These are phyloP conservation scores for Pouteria glomerata DNA, from an alignment of 148 eudicot genomes.

Conservation along the genomic window DNA sequence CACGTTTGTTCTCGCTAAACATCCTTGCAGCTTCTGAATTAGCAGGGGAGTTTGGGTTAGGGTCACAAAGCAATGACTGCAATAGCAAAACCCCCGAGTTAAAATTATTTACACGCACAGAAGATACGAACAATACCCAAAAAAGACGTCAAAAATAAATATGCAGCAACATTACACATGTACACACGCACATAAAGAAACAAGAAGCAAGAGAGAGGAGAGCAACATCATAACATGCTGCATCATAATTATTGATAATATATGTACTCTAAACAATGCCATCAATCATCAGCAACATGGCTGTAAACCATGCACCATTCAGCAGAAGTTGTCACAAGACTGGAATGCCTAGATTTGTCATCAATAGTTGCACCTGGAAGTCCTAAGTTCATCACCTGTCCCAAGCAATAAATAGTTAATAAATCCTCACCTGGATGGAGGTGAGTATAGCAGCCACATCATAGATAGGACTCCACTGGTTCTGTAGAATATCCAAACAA, in stretches of 20 bases:
- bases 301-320: not conserved
- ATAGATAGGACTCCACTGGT: too few species aligned
- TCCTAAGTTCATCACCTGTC: not conserved
- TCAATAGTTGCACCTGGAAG: not conserved
- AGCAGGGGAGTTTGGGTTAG: slow-evolving; percentile 67
- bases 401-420: not conserved
- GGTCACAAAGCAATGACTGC: slow-evolving; percentile 60
- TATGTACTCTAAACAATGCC: not conserved
- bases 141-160: not conserved
- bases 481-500: too few species aligned
- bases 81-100: not conserved
- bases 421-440: slow-evolving; percentile 54
- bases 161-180: not conserved
- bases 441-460: too few species aligned
- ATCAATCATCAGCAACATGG: not conserved
- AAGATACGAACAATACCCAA: not conserved
- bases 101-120: not conserved
- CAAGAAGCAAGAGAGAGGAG: not conserved
- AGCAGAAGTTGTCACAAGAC: not conserved
- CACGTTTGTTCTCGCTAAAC: too few species aligned
- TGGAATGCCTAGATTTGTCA: too few species aligned
- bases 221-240: not conserved
- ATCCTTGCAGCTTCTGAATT: slow-evolving; percentile 65
- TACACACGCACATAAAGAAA: not conserved
- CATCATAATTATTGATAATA: not conserved